Evolutionary conservation across 306 rosid genomes (phyloP).

Genomic region (Pyrus bretschneideri): DNA sequence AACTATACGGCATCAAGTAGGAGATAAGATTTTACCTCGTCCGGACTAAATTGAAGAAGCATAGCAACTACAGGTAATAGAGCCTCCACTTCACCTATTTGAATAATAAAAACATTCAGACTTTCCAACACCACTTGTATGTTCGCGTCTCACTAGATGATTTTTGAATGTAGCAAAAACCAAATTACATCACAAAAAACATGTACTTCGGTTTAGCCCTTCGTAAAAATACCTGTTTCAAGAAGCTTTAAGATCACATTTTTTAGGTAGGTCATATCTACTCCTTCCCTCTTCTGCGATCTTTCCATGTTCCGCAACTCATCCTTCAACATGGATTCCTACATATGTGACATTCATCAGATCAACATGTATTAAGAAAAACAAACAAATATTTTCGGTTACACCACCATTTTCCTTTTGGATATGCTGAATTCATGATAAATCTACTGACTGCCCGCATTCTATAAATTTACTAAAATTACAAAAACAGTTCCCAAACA

Average conservation of each 20-base stretch:
- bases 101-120: constrained; percentile 1
- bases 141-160: neutral
- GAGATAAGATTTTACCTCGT: constrained; percentile 57
- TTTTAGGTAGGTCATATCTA: constrained; percentile 91
- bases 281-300: constrained; percentile 86
- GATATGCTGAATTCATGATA: neutral
- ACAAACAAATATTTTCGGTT: neutral
- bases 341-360: neutral
- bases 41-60: constrained; percentile 99
- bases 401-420: neutral
- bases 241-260: constrained; percentile 94
- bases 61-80: constrained; percentile 87
- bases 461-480: neutral
- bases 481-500: neutral
- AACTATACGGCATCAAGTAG: neutral
- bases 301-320: constrained; percentile 85
- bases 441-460: neutral
- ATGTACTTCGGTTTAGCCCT: neutral
- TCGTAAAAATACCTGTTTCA: constrained; percentile 63
- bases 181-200: neutral
- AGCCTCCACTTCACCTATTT: constrained; percentile 91
- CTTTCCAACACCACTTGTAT: neutral
- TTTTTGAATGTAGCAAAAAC: neutral
- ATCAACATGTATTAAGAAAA: neutral
- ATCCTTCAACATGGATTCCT: constrained; percentile 77